These are phyloP conservation scores for Eremothecium cymbalariae DNA, from an alignment of 1,139 yeast species.

Conservation along the genomic window DNA sequence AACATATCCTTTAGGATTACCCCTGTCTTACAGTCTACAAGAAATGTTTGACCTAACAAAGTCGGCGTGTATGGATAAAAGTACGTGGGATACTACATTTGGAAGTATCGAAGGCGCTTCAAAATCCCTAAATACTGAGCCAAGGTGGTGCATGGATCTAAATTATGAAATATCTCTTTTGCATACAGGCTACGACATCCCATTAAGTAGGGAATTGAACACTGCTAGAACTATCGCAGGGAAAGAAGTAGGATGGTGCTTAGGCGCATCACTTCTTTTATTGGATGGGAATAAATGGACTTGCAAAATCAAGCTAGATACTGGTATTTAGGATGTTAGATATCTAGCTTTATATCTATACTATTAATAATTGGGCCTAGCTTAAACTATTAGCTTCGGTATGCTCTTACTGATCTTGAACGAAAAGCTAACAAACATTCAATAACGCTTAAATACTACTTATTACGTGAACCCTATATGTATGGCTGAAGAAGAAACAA, in stretches of 20 bases:
- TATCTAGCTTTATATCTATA: no score
- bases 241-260: slow-evolving; percentile 96
- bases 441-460: no score
- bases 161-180: slow-evolving; percentile 82
- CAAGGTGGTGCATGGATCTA: slow-evolving; percentile 90
- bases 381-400: no score
- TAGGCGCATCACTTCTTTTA: slow-evolving; percentile 92
- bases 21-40: slow-evolving; percentile 72
- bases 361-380: no score
- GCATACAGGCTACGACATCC: slow-evolving; percentile 94
- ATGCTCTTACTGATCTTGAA: no score
- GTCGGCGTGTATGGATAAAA: slow-evolving; percentile 77
- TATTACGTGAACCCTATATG: no score
- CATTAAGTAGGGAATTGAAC: slow-evolving; percentile 76
- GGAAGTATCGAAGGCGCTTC: slow-evolving; percentile 58
- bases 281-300: slow-evolving; percentile 67
- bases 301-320: slow-evolving; percentile 50
- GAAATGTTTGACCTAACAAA: slow-evolving; percentile 78
- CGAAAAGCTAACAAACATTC: no score
- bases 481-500: no score
- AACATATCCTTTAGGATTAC: slow-evolving; percentile 91
- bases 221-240: slow-evolving; percentile 84
- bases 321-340: no score
- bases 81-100: slow-evolving; percentile 57
- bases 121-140: slow-evolving; percentile 59